Base-by-base conservation (phyloP, 139 green algal species). In the Chlamydomonas asymmetrica region DNA sequence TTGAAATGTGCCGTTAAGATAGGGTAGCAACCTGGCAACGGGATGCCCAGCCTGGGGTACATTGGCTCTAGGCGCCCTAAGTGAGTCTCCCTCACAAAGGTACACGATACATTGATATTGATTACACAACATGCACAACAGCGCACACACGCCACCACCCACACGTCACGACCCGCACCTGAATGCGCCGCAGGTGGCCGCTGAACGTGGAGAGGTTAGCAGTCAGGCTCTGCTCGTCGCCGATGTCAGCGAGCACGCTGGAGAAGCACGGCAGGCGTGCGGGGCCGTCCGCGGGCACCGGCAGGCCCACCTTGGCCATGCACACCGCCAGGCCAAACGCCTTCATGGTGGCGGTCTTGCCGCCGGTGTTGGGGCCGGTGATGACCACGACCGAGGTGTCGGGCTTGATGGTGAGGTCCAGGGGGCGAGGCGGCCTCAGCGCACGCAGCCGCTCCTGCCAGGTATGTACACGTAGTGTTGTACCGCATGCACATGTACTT, bases 331-430 rank as follows among this genome's bases (percentile, higher is more conserved):
- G 66, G 13, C 94, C 96, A 37, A 98, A 66, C 2, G 93, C 82
- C 81, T 98, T 98, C 39, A 99, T 87, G 34, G 88, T 78, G 0
- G 94, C 92, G 2, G 96, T 98, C 81, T 98, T 99, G 67, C 96
- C 94, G 27, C 96, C 95, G 2, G 95, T 97, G 87, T 98, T 98
- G 37, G 95, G 95, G 0, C 94, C 83, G 22, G 82, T 89, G 34
- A 89, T 85, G 37, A 89, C 84, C 20, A 90, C 76, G 0, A 78
- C 85, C 5, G 37, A 71, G 27, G 77, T 86, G 23, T 88, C 65
- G 3, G 84, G 80, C 52, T 67, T 73, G 23, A 93, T 71, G 5
- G 80, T 71, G 13, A 94, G 62, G 71, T 96, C 90, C 25, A 96
- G 71, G 0, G 91, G 82, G 49, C 91, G 80, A 5, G 89, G 89